These are phyloP conservation scores for Dactylorhiza incarnata DNA, from an alignment of 106 monocot genomes.

Conservation along the genomic window DNA sequence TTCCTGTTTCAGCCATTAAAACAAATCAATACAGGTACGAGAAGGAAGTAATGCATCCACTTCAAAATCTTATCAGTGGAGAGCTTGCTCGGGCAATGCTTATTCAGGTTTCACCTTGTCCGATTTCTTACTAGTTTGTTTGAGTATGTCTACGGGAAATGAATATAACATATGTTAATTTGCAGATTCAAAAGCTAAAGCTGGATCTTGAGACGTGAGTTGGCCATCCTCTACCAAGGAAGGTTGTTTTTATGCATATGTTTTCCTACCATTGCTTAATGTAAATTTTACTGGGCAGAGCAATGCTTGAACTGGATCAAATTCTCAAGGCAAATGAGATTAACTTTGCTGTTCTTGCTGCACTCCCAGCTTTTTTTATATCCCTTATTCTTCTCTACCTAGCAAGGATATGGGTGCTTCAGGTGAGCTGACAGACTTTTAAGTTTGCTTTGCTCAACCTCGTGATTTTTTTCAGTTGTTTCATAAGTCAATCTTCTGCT, in stretches of 20 bases:
- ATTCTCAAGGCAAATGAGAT: constrained; percentile 99
- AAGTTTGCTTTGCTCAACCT: neutral
- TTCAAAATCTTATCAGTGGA: constrained; percentile 79
- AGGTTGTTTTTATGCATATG: neutral
- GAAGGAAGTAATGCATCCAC: constrained; percentile 87
- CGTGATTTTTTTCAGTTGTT: neutral
- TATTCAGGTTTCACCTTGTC: constrained; percentile 61
- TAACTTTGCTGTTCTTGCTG: constrained; percentile 98
- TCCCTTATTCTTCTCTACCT: constrained; percentile 61
- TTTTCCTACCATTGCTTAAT: neutral
- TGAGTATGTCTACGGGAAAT: neutral
- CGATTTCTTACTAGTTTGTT: neutral
- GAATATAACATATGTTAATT: constrained; percentile 10
- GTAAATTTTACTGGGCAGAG: constrained; percentile 36
- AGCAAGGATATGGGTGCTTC: constrained; percentile 61
- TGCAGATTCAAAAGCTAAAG: constrained; percentile 97
- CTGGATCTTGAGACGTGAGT: constrained; percentile 95
- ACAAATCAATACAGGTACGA: constrained; percentile 63
- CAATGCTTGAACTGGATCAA: constrained; percentile 95
- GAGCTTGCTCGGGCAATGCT: constrained; percentile 88
- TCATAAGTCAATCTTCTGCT: neutral
- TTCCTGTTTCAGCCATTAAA: neutral
- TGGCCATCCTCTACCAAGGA: neutral
- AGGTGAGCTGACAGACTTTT: constrained; percentile 25
- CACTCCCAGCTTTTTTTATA: constrained; percentile 89